Conservation (phyloP, 2,329 filamentous ascomycete species). For the Neoscytalidium dimidiatum region DNA sequence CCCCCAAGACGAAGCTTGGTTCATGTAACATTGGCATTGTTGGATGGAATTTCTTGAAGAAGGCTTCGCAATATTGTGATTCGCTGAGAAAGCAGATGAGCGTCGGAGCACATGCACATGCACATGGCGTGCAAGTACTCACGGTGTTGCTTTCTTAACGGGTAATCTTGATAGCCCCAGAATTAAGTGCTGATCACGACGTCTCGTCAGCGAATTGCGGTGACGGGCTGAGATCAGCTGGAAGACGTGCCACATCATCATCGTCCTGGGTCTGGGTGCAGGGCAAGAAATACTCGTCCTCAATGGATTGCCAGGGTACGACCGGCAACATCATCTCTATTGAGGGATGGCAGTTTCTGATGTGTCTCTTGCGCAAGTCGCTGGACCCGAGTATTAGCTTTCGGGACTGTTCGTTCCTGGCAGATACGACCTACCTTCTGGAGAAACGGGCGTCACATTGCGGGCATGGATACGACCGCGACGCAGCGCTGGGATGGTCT, state of each 20-base stretch:
- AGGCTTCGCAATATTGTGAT: background rate
- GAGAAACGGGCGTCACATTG: constrained; percentile 2
- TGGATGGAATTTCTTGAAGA: background rate
- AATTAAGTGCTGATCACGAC: background rate
- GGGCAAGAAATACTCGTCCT: background rate
- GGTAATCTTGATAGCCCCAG: background rate
- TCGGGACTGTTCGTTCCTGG: rapidly evolving
- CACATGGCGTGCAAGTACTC: rapidly evolving
- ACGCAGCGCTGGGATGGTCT: background rate
- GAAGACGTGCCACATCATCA: background rate
- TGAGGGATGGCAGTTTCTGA: background rate
- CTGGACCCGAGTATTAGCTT: background rate
- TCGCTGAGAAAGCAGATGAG: background rate
- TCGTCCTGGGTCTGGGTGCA: background rate
- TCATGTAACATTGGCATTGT: background rate
- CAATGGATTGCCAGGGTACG: background rate
- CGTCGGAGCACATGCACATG: background rate
- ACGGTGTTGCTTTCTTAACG: background rate
- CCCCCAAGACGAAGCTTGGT: background rate
- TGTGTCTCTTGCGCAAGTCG: background rate
- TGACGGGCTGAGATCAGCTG: too few species aligned
- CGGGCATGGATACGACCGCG: background rate
- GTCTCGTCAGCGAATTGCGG: background rate
- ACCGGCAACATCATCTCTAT: background rate
- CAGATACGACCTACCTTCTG: background rate